Evolutionary conservation across 768 basidiomycete genomes (phyloP).

Genomic region (Pisolithus orientalis): DNA sequence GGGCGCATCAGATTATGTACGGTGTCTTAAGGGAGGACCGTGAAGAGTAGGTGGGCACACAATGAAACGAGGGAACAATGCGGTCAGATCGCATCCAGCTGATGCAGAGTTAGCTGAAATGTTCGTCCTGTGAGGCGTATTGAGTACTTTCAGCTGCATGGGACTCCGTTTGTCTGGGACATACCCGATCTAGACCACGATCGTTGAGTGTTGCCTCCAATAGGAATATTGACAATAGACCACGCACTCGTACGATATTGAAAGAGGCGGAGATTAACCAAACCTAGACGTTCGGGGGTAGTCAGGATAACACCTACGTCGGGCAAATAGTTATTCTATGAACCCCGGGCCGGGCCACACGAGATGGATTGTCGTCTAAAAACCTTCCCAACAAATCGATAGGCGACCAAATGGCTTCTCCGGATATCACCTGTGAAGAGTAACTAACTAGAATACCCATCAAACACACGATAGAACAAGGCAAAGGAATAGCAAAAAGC

Average conservation of each 20-base stretch:
- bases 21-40: not conserved
- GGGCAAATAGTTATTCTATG: conserved; percentile 6
- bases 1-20: not conserved
- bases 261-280: conserved; percentile 79
- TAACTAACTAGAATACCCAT: conserved; percentile 80
- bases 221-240: not conserved
- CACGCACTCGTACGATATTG: conserved; percentile 63
- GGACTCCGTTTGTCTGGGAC: conserved; percentile 12
- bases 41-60: conserved; percentile 29
- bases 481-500: conserved; percentile 62
- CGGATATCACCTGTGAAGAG: conserved; percentile 68
- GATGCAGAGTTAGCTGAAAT: conserved; percentile 80
- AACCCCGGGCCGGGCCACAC: conserved; percentile 64
- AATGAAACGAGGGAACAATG: conserved; percentile 71
- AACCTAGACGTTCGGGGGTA: conserved; percentile 35
- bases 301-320: not conserved
- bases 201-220: conserved; percentile 4
- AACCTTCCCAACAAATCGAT: conserved; percentile 66
- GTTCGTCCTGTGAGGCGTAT: conserved; percentile 47
- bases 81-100: conserved; percentile 78
- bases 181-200: conserved; percentile 21
- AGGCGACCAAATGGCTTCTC: conserved; percentile 74
- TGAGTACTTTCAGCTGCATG: not conserved
- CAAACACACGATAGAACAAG: conserved; percentile 70
- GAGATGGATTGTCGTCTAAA: conserved; percentile 55